Evolutionary conservation across 805 yeast species (phyloP).

Genomic region (Saccharomyces paradoxus): DNA sequence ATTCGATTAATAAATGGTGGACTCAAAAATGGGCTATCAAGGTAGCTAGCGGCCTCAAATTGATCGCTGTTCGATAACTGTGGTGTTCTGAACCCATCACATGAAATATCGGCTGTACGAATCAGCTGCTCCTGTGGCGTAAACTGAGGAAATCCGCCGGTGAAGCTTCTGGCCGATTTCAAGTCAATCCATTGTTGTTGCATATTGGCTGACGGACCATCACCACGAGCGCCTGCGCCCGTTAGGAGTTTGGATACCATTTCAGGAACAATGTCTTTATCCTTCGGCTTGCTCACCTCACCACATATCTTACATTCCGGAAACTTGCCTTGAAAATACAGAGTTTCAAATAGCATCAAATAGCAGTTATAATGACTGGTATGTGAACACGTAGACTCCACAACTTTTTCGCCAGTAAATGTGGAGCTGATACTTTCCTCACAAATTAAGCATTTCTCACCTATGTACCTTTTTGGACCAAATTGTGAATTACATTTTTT

Average conservation of each 20-base stretch:
- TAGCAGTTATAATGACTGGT: slow-evolving; percentile 40
- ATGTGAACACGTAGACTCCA: slow-evolving; percentile 39
- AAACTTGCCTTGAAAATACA: slow-evolving; percentile 7
- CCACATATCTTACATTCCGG: slow-evolving; percentile 28
- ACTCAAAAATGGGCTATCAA: background rate
- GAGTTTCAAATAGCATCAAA: slow-evolving; percentile 22
- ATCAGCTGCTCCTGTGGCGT: slow-evolving; percentile 28
- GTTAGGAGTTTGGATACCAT: slow-evolving; percentile 16
- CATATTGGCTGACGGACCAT: background rate
- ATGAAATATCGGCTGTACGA: slow-evolving; percentile 23
- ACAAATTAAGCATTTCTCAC: slow-evolving; percentile 37
- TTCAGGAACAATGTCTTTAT: slow-evolving; percentile 23
- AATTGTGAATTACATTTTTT: slow-evolving; percentile 6
- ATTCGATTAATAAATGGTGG: background rate
- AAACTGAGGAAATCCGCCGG: slow-evolving; percentile 2
- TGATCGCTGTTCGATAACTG: background rate
- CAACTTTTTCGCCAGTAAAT: slow-evolving; percentile 36
- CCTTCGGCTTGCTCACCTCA: slow-evolving; percentile 19
- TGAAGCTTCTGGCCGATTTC: slow-evolving; percentile 6
- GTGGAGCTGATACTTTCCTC: slow-evolving; percentile 34
- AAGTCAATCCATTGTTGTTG: slow-evolving; percentile 17
- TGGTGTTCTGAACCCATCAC: slow-evolving; percentile 22
- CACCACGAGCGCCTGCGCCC: background rate
- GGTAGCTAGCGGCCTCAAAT: background rate
- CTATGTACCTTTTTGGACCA: slow-evolving; percentile 21